Base-by-base conservation (phyloP, 345 rosid species). In the Diplotaxis tenuifolia region DNA sequence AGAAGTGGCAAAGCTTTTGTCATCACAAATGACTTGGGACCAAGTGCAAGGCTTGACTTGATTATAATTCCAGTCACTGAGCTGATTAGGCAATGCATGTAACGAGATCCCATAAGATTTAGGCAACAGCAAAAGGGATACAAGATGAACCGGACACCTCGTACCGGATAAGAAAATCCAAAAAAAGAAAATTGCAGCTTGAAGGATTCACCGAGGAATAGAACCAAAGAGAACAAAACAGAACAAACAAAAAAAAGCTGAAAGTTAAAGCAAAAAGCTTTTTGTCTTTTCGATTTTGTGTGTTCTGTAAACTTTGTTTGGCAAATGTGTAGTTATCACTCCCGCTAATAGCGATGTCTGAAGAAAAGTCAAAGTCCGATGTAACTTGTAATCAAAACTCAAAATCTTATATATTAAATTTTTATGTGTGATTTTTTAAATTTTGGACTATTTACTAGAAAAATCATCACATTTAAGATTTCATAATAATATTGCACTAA, bases 21-120 rank as follows among this genome's bases (percentile, higher is more conserved):
- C n/a, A n/a, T n/a, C n/a, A n/a, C n/a, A n/a, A n/a, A n/a, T n/a
- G n/a, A n/a, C n/a, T 78, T 86, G 85, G 10, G 94, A 71, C 99
- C 99, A 95, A 64, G 96, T 90, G 84, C 97, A 92, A 23, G 96
- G 96, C 60, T 86, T 88, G 70, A 92, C 96, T 84, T 57, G 96
- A 78, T 84, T 81, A 76, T 65, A n/a, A n/a, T n/a, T n/a, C n/a
- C n/a, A n/a, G n/a, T n/a, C n/a, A n/a, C n/a, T n/a, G n/a, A n/a
- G n/a, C 77, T 86, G 91, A 79, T 50, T 59, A 15, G 10, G 53
- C 15, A 86, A 72, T 75, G 85, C 87, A 72, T 49, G 78, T 77
- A 95, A 67, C 1, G 93, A 85, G 29, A 0, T 20, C 86, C 86
- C n/a, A n/a, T n/a, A n/a, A n/a, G n/a, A n/a, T n/a, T 25, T 25